Percentiles rank a stretch among this genome's conserved stretches.
Evolutionary conservation across 306 rosid species (phyloP).

Genomic region (Rosa chinensis): DNA sequence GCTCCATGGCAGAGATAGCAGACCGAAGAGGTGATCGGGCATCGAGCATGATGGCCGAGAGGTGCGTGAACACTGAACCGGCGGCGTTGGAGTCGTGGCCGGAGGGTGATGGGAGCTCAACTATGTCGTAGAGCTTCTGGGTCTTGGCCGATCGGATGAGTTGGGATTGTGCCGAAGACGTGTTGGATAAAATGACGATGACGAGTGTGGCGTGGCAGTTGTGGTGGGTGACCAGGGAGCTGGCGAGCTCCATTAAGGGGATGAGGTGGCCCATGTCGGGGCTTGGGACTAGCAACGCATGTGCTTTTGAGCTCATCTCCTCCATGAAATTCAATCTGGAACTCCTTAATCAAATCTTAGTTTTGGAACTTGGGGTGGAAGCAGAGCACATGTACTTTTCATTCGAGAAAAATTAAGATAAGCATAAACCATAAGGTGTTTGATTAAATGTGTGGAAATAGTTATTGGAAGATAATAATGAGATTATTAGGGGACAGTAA

Average conservation of each 20-base stretch:
- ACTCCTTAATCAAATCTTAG: too few species aligned
- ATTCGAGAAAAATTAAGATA: too few species aligned
- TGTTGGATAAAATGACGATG: not conserved
- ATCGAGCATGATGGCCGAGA: slow-evolving; percentile 33
- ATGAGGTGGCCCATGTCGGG: too few species aligned
- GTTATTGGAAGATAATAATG: too few species aligned
- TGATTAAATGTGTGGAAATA: too few species aligned
- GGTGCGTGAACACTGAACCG: not conserved
- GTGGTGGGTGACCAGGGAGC: not conserved
- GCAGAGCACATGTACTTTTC: too few species aligned
- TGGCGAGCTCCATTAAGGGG: not conserved
- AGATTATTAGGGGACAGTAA: too few species aligned
- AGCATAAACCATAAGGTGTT: too few species aligned
- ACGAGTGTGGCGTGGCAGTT: not conserved
- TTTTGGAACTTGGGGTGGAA: too few species aligned
- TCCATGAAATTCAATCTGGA: too few species aligned
- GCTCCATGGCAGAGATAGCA: not conserved
- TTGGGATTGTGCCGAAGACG: not conserved
- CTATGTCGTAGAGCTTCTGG: slow-evolving; percentile 25
- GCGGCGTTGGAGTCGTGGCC: not conserved
- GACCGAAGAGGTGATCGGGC: not conserved
- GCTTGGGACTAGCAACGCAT: too few species aligned
- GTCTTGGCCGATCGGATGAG: not conserved
- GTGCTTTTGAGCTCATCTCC: too few species aligned
- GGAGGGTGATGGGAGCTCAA: slow-evolving; percentile 30